Conservation (phyloP, 306 rosid genomes). For the Fagus sylvatica region DNA sequence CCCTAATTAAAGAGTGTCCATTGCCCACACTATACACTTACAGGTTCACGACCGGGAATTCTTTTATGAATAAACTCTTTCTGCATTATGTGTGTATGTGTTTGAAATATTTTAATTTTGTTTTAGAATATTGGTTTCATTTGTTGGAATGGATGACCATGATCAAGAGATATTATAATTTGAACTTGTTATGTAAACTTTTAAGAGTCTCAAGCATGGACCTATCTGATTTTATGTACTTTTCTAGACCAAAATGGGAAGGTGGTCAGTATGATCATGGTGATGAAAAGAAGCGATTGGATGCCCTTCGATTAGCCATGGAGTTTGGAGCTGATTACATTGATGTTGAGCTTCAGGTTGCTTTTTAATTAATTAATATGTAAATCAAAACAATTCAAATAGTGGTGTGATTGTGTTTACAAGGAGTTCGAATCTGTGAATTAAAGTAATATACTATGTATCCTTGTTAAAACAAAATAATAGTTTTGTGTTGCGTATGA, state of each 20-base stretch:
- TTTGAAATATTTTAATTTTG: neutral
- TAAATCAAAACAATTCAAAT: neutral
- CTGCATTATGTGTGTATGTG: neutral
- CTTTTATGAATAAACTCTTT: neutral
- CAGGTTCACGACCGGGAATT: slow-evolving; percentile 36
- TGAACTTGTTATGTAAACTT: neutral
- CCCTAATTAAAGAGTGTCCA: slow-evolving; percentile 42
- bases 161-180: neutral
- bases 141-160: neutral
- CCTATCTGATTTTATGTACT: slow-evolving; percentile 19
- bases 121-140: neutral
- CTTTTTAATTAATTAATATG: slow-evolving; percentile 18
- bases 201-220: neutral
- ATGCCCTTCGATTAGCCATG: slow-evolving; percentile 68
- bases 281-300: slow-evolving; percentile 65
- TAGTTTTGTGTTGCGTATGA: neutral
- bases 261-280: slow-evolving; percentile 88
- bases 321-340: slow-evolving; percentile 84
- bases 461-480: neutral
- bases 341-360: slow-evolving; percentile 85
- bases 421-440: neutral
- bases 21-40: slow-evolving; percentile 62
- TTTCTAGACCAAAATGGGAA: slow-evolving; percentile 79
- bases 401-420: slow-evolving; percentile 1
- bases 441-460: neutral